These are phyloP conservation scores for Anisodus tanguticus DNA, from an alignment of 257 asterid species.

Conservation along the genomic window DNA sequence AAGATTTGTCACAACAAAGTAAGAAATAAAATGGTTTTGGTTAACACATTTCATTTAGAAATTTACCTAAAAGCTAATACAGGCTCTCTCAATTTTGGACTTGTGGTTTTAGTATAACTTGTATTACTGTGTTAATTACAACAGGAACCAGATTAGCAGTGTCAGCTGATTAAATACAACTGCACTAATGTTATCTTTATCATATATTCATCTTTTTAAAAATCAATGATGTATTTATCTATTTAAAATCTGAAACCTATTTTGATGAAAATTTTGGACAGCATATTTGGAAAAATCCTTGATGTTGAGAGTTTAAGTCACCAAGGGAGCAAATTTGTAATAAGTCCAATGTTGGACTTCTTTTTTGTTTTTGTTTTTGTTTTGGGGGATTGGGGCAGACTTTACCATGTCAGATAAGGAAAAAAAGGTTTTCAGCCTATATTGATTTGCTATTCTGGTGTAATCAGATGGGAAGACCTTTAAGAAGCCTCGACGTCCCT, in stretches of 20 bases:
- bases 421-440: background rate
- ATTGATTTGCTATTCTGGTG: background rate
- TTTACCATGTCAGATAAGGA: background rate
- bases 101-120: background rate
- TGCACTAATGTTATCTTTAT: background rate
- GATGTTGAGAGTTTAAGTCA: background rate
- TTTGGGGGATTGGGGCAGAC: background rate
- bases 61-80: background rate
- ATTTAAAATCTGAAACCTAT: background rate
- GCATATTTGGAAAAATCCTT: background rate
- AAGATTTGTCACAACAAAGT: background rate
- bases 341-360: background rate
- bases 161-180: background rate
- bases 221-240: too few species aligned
- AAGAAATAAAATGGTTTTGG: background rate
- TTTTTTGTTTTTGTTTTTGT: background rate
- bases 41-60: background rate
- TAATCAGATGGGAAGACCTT: conserved; percentile 80
- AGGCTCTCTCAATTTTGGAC: background rate
- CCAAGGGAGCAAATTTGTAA: too few species aligned
- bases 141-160: background rate
- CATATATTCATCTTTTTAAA: background rate
- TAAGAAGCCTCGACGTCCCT: conserved; percentile 90
- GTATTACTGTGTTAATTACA: background rate
- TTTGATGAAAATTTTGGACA: background rate